These are phyloP conservation scores for Salix brachista DNA, from an alignment of 345 rosid genomes.

Conservation along the genomic window DNA sequence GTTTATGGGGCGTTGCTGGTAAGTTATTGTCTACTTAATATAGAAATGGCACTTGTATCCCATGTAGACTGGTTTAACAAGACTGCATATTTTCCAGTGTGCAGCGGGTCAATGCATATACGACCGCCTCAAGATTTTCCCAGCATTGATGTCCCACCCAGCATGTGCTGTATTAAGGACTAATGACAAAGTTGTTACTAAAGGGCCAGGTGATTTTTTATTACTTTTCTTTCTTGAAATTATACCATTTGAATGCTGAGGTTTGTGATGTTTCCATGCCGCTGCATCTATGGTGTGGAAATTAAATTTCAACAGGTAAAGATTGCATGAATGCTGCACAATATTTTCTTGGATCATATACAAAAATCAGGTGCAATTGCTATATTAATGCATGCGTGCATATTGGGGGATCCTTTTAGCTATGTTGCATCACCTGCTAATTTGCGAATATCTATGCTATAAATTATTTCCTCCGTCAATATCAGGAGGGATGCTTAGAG, in stretches of 20 bases:
- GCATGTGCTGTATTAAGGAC: slow-evolving; percentile 39
- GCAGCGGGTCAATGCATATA: slow-evolving; percentile 70
- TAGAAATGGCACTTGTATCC: slow-evolving; percentile 11
- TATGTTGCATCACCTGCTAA: too few species aligned
- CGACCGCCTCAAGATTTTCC: slow-evolving; percentile 70
- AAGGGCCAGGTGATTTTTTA: slow-evolving; percentile 40
- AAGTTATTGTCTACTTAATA: slow-evolving; percentile 21
- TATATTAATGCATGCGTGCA: too few species aligned
- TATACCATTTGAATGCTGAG: neutral
- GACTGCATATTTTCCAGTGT: slow-evolving; percentile 41
- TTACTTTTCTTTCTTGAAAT: neutral
- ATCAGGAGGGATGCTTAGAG: too few species aligned
- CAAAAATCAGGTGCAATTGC: too few species aligned
- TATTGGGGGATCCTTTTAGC: too few species aligned
- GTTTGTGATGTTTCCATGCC: neutral
- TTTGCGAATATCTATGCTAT: too few species aligned
- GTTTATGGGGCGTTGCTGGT: slow-evolving; percentile 87
- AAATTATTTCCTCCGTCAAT: too few species aligned
- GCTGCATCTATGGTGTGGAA: neutral
- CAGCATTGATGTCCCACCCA: slow-evolving; percentile 52
- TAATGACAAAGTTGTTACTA: slow-evolving; percentile 42
- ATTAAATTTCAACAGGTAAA: slow-evolving; percentile 6
- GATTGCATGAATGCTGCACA: neutral
- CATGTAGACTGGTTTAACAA: neutral
- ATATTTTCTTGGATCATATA: too few species aligned